Percentiles rank a stretch among this genome's conserved stretches.
These are phyloP conservation scores for Xylaria sp. DNA, from an alignment of 2,329 filamentous ascomycete genomes.

Conservation along the genomic window DNA sequence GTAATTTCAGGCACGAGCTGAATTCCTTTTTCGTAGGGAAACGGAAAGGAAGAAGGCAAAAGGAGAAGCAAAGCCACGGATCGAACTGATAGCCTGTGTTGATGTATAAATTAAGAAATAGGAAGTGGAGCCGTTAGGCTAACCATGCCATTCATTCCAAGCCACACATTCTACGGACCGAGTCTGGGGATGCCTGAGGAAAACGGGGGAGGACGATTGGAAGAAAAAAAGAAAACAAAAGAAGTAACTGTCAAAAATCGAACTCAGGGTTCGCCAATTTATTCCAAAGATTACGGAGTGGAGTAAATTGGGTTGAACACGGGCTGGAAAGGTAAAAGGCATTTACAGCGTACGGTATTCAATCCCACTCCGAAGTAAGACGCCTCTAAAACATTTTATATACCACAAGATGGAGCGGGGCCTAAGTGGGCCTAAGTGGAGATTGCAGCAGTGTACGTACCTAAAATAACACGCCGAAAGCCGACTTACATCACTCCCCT, in stretches of 20 bases:
- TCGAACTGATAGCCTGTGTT: not conserved
- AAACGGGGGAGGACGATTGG: not conserved
- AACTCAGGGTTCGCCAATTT: slow-evolving; percentile 53
- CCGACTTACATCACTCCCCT: slow-evolving; percentile 30
- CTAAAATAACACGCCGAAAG: slow-evolving; percentile 13
- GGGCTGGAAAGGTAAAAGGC: slow-evolving; percentile 40
- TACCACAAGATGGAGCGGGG: not conserved
- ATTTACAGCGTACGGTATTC: slow-evolving; percentile 41
- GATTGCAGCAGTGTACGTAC: not conserved
- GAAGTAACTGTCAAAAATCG: slow-evolving; percentile 49
- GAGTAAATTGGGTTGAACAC: slow-evolving; percentile 43
- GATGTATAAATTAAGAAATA: not conserved
- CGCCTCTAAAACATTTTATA: not conserved
- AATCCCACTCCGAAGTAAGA: slow-evolving; percentile 36
- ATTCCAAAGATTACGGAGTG: slow-evolving; percentile 45
- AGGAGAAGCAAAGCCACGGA: not conserved
- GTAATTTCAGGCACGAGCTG: too few relatives aligned
- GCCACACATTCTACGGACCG: not conserved
- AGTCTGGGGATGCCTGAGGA: not conserved
- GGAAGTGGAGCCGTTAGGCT: not conserved
- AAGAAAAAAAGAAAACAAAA: slow-evolving; percentile 6
- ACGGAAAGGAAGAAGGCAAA: not conserved
- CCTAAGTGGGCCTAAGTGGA: not conserved
- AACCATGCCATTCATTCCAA: not conserved
- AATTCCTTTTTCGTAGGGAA: too few relatives aligned